Evolutionary conservation across 2,329 filamentous ascomycete species (phyloP).

Genomic region (Sarocladium oryzae): DNA sequence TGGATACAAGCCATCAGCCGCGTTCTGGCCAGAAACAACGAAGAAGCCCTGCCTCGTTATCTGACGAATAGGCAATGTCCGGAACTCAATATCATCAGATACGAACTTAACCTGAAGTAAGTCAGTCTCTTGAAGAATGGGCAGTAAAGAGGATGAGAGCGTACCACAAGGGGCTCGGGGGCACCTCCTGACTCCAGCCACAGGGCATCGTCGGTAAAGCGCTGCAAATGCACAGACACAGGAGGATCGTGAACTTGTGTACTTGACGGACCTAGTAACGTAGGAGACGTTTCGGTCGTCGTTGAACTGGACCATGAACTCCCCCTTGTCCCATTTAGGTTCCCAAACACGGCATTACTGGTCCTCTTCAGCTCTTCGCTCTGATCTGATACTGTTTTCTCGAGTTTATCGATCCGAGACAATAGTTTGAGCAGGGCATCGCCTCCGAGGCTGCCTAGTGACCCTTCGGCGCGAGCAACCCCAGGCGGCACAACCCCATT

Average conservation of each 20-base stretch:
- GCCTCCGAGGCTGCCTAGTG: background rate
- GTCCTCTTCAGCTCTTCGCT: constrained; percentile 3
- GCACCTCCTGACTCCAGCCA: background rate
- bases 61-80: background rate
- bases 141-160: too few species aligned
- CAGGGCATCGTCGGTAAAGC: background rate
- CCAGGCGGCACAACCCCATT: background rate
- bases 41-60: constrained; percentile 2
- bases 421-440: constrained; percentile 2
- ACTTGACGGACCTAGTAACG: background rate
- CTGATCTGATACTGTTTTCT: constrained; percentile 2
- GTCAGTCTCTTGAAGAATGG: too few species aligned
- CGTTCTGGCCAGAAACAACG: background rate
- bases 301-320: background rate
- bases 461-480: background rate
- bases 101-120: background rate
- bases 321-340: too few species aligned
- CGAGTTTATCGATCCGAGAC: constrained; percentile 1
- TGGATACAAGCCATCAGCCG: background rate
- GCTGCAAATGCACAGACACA: background rate
- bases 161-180: background rate
- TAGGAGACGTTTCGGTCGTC: background rate
- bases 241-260: background rate
- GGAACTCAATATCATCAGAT: background rate
- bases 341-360: background rate